Evolutionary conservation across 225 moss, liverwort and hornwort genomes (phyloP), one percentile per base, ranked within the genome.

Genomic region (Polytrichum formosum): DNA sequence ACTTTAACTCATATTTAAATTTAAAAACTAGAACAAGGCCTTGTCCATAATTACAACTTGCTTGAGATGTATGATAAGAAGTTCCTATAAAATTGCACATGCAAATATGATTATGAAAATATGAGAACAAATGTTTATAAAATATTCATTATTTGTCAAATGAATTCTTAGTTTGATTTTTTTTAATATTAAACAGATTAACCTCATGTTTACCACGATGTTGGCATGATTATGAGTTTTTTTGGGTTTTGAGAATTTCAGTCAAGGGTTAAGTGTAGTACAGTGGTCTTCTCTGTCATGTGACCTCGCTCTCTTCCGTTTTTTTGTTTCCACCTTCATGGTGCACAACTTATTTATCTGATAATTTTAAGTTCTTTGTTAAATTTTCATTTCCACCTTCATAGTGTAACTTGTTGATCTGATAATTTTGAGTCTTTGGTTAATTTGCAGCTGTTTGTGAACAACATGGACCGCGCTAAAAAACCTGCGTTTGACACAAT

Each of bases 401-500:
- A 58, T 58, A 7, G 5, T 58, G 21, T 21, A 5, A 21, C 21
- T 31, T 31, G 7, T 31, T 21, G 20, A 5, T 58, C 5, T 63
- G 63, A 13, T 13, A 22, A 13, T 13, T 25, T 21, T 21, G 26
- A 63, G 26, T 27, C 1, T 21, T 63, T 63, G 63, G 29, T 31
- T 31, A 31, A 31, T 31, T n/a, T 77, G 78, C 89, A 96, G 93
- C 78, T 97, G 18, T 79, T 53, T 22, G 82, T 97, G 69, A 97
- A 97, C 73, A 80, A 91, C 70, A 8, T 46, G 8, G 76, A 78
- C 28, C 70, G 66, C 54, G 66, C 60, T 5, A 9, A 35, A 35
- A 89, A 74, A 66, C 90, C 92, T 0, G 66, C 67, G 27, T 97
- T 94, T 28, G 92, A 97, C 64, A 94, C 94, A 18, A 83, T 87